Conservation (phyloP, 176 grass and related monocot genomes). For the maize (Zea mays) region Zm-B73-REFERENCE-NAM-5.0 NC_050096.1:191266001-191266500, state of each 20-base stretch:
- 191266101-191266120: conserved; percentile 61
- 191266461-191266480: no score
- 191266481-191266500: no score
- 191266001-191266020: conserved; percentile 71
- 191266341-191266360: no score
- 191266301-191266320: no score
- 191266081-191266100: conserved; percentile 60
- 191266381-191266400: no score
- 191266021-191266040: conserved; percentile 48
- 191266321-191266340: no score
- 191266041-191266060: conserved; percentile 55
- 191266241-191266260: conserved; percentile 68
- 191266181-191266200: conserved; percentile 57
- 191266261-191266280: conserved; percentile 56
- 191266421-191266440: no score
- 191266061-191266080: conserved; percentile 62
- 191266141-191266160: conserved; percentile 59
- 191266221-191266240: conserved; percentile 66
- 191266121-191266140: conserved; percentile 62
- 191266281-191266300: no score
- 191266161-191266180: conserved; percentile 75
- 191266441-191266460: no score
- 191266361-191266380: no score
- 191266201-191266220: conserved; percentile 64
- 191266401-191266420: no score